phyloP scores from a whole-genome alignment of 495 filamentous ascomycete species.

The Penicillium salamii region DNA sequence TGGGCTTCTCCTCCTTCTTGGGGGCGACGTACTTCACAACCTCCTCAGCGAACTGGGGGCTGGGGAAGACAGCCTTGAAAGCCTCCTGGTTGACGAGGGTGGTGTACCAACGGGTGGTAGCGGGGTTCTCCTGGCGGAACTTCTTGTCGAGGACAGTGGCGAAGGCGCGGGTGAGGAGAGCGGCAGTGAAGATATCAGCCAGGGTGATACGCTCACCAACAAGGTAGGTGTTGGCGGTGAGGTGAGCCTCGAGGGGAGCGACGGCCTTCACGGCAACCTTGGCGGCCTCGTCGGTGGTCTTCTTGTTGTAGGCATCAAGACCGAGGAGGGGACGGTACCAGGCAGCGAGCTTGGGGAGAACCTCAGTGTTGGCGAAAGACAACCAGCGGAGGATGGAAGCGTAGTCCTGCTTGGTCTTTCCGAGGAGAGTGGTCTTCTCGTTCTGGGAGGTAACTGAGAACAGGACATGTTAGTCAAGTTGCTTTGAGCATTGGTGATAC shows the following conservation, averaged over 20 bases:
- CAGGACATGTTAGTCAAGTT: slow-evolving; percentile 27
- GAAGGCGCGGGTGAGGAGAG: slow-evolving; percentile 53
- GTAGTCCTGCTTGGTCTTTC: slow-evolving; percentile 99
- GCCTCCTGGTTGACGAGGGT: slow-evolving; percentile 88
- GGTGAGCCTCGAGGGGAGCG: slow-evolving; percentile 75
- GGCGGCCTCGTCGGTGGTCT: slow-evolving; percentile 76
- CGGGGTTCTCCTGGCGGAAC: slow-evolving; percentile 68
- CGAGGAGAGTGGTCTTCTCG: slow-evolving; percentile 97
- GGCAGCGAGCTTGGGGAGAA: slow-evolving; percentile 67
- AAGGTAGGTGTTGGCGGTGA: slow-evolving; percentile 91
- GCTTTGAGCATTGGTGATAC: slow-evolving; percentile 11
- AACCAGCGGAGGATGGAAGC: slow-evolving; percentile 97
- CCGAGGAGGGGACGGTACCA: slow-evolving; percentile 92
- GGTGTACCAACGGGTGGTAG: slow-evolving; percentile 88
- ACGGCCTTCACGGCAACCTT: slow-evolving; percentile 66
- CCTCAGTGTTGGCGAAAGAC: slow-evolving; percentile 86
- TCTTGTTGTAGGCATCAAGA: slow-evolving; percentile 91
- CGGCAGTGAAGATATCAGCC: slow-evolving; percentile 82
- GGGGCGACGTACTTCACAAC: slow-evolving; percentile 82
- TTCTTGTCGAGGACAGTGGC: slow-evolving; percentile 28
- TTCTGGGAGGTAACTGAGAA: slow-evolving; percentile 93
- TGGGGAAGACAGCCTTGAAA: slow-evolving; percentile 74
- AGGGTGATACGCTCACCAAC: slow-evolving; percentile 96
- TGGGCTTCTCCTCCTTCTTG: slow-evolving; percentile 79
- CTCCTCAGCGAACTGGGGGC: slow-evolving; percentile 77